Evolutionary conservation across 495 filamentous ascomycete genomes (phyloP), one percentile per base, ranked within the genome.

Genomic region (Lichina pygmaea): DNA sequence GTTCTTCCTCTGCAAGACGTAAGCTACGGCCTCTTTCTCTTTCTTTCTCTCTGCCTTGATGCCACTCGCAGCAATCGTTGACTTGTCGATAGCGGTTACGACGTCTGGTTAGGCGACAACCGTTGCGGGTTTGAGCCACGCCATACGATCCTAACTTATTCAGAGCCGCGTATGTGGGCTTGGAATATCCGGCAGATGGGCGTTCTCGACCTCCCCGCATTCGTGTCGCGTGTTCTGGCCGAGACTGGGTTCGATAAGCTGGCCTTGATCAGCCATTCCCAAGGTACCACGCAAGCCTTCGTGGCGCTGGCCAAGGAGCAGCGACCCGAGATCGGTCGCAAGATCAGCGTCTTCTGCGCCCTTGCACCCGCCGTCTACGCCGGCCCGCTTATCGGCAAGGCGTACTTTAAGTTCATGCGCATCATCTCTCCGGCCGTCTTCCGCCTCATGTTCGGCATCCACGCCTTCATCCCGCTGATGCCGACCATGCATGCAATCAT

Each of bases 141-240:
- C 49, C 86, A 95, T 52, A 70, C 67, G 0, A 62, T 75, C 10
- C 64, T 95, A 41, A 63, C 65, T 2, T 71, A 76, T 48, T 62
- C 62, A 13, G 86, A 95, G 53, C 86, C 86, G 6, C 71, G 86
- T 15, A 93, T 95, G 84, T 95, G 86, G 86, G 71, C 77, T 9
- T 95, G 86, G 86, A 93, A 92, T 53, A 91, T 94, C 46, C 72
- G 81, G 0, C 83, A 93, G 59, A 86, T 94, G 74, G 89, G 86
- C 11, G 75, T 81, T 0, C 71, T 91, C 49, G 86, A 95, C 56
- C 69, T 95, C n/a, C 67, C 89, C 1, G 84, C 85, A 0, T 66
- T 94, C n/a, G 67, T 85, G 11, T 78, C 78, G 8, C 78, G 81
- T 13, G 81, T 94, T 6, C 64, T 93, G 0, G 68, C 64, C 45